phyloP scores from a whole-genome alignment of 768 basidiomycete species.

The Crucibulum laeve region DNA sequence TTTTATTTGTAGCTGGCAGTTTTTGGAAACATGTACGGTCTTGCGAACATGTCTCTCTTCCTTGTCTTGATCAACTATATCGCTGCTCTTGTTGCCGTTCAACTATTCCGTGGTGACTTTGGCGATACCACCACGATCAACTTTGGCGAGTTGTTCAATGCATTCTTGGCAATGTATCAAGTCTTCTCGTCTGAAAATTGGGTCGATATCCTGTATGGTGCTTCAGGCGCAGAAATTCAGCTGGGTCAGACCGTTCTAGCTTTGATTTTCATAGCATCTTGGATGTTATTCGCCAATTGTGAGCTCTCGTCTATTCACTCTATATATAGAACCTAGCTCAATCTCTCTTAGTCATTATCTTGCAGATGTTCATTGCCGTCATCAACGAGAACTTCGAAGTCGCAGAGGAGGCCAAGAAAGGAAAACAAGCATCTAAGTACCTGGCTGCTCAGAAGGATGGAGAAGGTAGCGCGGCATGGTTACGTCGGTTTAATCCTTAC shows the following conservation, averaged over 20 bases:
- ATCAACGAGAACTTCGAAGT: conserved; percentile 95
- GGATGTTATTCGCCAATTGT: conserved; percentile 95
- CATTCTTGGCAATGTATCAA: conserved; percentile 85
- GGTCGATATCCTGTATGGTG: conserved; percentile 68
- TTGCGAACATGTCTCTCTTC: conserved; percentile 90
- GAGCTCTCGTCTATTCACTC: conserved; percentile 23
- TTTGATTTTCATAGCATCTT: conserved; percentile 68
- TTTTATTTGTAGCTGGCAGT: conserved; percentile 60
- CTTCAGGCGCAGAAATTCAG: conserved; percentile 53
- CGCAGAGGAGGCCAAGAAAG: conserved; percentile 86
- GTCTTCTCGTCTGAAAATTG: conserved; percentile 94
- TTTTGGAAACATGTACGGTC: conserved; percentile 88
- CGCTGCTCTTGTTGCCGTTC: conserved; percentile 76
- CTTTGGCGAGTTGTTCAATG: conserved; percentile 79
- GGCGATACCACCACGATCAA: conserved; percentile 48
- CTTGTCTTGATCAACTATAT: conserved; percentile 84
- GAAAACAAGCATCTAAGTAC: conserved; percentile 71
- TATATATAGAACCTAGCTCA: conserved; percentile 1
- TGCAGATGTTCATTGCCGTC: conserved; percentile 97
- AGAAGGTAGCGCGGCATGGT: conserved; percentile 55
- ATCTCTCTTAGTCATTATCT: conserved; percentile 65
- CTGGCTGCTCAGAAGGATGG: conserved; percentile 55
- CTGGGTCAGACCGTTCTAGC: conserved; percentile 70
- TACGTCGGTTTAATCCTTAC: conserved; percentile 81
- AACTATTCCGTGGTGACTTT: conserved; percentile 85